Conservation (phyloP, 352 stramenopile species). For the Globisporangium uncinulatum region DNA sequence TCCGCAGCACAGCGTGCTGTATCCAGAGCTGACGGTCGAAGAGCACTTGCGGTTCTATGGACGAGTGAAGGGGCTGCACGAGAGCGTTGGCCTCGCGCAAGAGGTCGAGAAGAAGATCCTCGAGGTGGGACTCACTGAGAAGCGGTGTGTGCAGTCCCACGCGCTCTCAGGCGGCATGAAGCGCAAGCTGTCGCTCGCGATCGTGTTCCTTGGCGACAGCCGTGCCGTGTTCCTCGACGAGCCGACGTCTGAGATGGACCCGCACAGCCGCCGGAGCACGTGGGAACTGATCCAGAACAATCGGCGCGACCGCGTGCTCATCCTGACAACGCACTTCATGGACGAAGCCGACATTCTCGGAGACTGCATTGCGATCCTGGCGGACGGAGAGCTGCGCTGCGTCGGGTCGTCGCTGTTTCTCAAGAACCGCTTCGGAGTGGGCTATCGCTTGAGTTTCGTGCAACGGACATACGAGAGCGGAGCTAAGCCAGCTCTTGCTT, state of each 20-base stretch:
- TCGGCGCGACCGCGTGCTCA: conserved; percentile 52
- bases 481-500: neutral
- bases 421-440: conserved; percentile 75
- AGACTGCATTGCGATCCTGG: conserved; percentile 89
- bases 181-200: conserved; percentile 69
- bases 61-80: conserved; percentile 81
- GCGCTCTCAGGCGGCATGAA: conserved; percentile 80
- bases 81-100: conserved; percentile 3
- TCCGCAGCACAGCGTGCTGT: conserved; percentile 96
- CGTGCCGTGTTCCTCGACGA: conserved; percentile 81
- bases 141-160: conserved; percentile 48
- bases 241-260: conserved; percentile 92
- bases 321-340: conserved; percentile 92
- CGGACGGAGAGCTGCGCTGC: conserved; percentile 54
- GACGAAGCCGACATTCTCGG: conserved; percentile 91
- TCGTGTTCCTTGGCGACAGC: conserved; percentile 71
- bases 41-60: conserved; percentile 96
- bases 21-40: conserved; percentile 91
- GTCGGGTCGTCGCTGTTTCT: conserved; percentile 71
- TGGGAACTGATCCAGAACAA: conserved; percentile 86
- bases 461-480: conserved; percentile 6
- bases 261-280: conserved; percentile 80
- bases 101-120: conserved; percentile 62
- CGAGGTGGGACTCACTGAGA: conserved; percentile 90
- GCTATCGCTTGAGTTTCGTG: conserved; percentile 66